These are phyloP conservation scores for Dalbergia oliveri DNA, from an alignment of 306 rosid species.

Conservation along the genomic window DNA sequence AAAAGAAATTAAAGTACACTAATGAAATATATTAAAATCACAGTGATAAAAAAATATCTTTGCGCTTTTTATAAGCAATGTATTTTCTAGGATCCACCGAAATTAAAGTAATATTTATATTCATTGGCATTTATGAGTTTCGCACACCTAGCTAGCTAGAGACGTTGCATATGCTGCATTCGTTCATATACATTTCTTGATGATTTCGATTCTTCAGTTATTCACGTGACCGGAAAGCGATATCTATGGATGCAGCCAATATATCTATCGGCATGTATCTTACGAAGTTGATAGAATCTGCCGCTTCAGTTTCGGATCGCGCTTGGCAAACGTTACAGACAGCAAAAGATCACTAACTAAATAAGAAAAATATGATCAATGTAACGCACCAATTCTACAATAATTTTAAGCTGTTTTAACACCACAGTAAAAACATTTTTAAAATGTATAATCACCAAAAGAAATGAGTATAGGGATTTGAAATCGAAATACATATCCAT, in stretches of 20 bases:
- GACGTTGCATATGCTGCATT: not conserved
- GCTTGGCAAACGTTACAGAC: not conserved
- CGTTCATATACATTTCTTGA: too few species aligned
- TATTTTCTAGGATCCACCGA: conserved; percentile 18
- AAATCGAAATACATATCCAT: too few species aligned
- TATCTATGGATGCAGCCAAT: not conserved
- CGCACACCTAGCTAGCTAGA: not conserved
- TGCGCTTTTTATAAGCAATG: conserved; percentile 13
- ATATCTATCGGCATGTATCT: not conserved
- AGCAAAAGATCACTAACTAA: not conserved
- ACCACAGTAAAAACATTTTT: not conserved
- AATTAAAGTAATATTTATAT: not conserved
- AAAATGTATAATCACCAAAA: too few species aligned
- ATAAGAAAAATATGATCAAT: not conserved
- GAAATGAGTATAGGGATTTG: too few species aligned
- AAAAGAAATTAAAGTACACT: not conserved
- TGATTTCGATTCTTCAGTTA: conserved; percentile 32
- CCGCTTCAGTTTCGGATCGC: conserved; percentile 34
- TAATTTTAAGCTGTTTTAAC: not conserved
- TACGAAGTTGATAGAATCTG: not conserved
- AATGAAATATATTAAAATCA: too few species aligned
- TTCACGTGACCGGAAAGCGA: conserved; percentile 38
- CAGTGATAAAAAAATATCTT: not conserved
- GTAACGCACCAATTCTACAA: not conserved
- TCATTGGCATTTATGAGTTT: conserved; percentile 8